Conservation (phyloP, 148 eudicot genomes). For the Rhododendron ferrugineum region DNA sequence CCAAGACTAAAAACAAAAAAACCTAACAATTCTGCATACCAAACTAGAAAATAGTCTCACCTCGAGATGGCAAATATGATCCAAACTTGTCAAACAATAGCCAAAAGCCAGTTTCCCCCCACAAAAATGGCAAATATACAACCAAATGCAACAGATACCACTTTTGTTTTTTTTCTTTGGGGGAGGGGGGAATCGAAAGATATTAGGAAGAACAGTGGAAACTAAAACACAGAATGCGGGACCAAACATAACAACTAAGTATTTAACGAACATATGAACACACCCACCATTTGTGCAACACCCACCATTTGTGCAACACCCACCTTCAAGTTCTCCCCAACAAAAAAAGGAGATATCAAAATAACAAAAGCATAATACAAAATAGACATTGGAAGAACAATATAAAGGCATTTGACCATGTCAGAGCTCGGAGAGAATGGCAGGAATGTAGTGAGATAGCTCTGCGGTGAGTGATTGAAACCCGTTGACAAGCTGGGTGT, state of each 20-base stretch:
- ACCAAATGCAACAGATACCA: not conserved
- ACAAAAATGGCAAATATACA: not conserved
- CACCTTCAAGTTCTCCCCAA: not conserved
- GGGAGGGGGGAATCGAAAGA: not conserved
- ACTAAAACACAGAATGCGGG: not conserved
- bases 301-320: not conserved
- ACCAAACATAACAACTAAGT: not conserved
- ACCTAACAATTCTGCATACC: not conserved
- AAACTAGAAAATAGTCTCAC: not conserved
- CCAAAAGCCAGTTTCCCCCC: not conserved
- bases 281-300: not conserved
- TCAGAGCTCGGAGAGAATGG: slow-evolving; percentile 93
- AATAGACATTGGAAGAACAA: slow-evolving; percentile 6
- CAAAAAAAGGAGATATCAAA: not conserved
- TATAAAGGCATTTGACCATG: not conserved
- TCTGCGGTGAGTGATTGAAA: slow-evolving; percentile 98
- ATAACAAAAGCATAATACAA: slow-evolving; percentile 1
- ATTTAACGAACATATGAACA: not conserved
- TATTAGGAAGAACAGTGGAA: not conserved
- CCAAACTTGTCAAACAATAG: not conserved
- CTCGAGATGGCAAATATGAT: not conserved
- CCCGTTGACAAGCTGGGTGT: slow-evolving; percentile 94
- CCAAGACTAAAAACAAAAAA: not conserved
- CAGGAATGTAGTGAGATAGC: slow-evolving; percentile 95
- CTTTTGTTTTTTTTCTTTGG: not conserved